These are phyloP conservation scores for Leccinum boreale DNA, from an alignment of 768 basidiomycete genomes.

Conservation along the genomic window DNA sequence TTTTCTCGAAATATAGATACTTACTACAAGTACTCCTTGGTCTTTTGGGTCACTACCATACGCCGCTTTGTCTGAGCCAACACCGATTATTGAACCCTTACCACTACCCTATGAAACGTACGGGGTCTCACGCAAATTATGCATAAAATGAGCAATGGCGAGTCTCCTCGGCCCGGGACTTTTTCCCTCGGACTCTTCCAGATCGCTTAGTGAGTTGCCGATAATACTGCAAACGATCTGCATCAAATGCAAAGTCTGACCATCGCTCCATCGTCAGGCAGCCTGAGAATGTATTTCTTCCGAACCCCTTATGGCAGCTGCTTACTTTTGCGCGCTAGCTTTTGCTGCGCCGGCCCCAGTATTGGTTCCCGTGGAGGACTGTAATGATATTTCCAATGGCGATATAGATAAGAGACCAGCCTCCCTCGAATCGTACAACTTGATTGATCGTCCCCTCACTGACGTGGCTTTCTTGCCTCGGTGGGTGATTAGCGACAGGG, in stretches of 20 bases:
- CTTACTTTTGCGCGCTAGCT: not conserved
- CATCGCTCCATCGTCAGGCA: not conserved
- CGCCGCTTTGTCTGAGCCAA: not conserved
- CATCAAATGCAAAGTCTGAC: not conserved
- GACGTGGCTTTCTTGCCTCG: not conserved
- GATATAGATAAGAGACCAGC: not conserved
- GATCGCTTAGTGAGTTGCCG: not conserved
- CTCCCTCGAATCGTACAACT: not conserved
- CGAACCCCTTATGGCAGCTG: not conserved
- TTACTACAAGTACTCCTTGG: not conserved
- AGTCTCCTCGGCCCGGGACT: not conserved
- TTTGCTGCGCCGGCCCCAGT: not conserved
- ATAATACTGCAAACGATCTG: not conserved
- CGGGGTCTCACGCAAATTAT: not conserved
- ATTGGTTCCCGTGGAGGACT: not conserved
- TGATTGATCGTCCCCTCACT: not conserved
- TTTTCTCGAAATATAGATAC: no score
- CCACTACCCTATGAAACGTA: not conserved
- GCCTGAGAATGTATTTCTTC: not conserved
- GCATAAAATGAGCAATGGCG: not conserved
- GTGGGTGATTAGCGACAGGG: not conserved
- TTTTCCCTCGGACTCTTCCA: not conserved
- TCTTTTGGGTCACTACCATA: not conserved
- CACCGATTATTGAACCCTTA: not conserved
- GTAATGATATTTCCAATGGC: not conserved